Evolutionary conservation across 2,329 filamentous ascomycete genomes (phyloP).

Genomic region (Aspergillus cejpii): DNA sequence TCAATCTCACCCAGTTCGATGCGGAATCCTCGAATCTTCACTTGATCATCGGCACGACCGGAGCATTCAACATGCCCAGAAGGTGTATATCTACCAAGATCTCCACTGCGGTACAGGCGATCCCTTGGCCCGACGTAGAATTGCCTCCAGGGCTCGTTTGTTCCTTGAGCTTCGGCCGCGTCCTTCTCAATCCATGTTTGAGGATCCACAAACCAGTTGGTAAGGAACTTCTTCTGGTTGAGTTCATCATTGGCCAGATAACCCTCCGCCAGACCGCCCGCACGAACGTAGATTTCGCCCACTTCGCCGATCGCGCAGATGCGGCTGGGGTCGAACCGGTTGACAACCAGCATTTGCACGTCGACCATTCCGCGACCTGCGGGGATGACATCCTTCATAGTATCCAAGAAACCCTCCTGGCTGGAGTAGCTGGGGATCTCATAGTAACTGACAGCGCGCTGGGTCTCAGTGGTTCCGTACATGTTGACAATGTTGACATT

Average conservation of each 20-base stretch:
- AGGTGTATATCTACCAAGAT: conserved; percentile 68
- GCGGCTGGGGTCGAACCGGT: conserved; percentile 58
- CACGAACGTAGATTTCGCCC: conserved; percentile 77
- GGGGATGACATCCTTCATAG: conserved; percentile 68
- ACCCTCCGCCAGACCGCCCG: conserved; percentile 75
- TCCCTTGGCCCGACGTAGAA: conserved; percentile 78
- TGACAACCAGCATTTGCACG: conserved; percentile 80
- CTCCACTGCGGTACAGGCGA: conserved; percentile 78
- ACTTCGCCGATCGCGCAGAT: conserved; percentile 74
- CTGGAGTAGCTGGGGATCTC: conserved; percentile 62
- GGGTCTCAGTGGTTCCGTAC: conserved; percentile 84
- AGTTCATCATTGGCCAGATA: conserved; percentile 59
- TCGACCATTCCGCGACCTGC: conserved; percentile 81
- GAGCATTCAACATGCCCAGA: conserved; percentile 69
- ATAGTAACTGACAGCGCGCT: conserved; percentile 74
- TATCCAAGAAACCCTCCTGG: conserved; percentile 58
- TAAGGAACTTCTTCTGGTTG: conserved; percentile 69
- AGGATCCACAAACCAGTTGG: conserved; percentile 79
- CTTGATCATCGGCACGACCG: conserved; percentile 77
- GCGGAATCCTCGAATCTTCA: conserved; percentile 93
- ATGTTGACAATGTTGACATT: conserved; percentile 75
- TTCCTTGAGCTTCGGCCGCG: conserved; percentile 45
- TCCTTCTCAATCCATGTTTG: conserved; percentile 62
- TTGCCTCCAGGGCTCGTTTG: conserved; percentile 65
- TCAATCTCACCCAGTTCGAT: conserved; percentile 95